These are phyloP conservation scores for Scenedesmus sp. DNA, from an alignment of 163 green algal genomes.

Conservation along the genomic window DNA sequence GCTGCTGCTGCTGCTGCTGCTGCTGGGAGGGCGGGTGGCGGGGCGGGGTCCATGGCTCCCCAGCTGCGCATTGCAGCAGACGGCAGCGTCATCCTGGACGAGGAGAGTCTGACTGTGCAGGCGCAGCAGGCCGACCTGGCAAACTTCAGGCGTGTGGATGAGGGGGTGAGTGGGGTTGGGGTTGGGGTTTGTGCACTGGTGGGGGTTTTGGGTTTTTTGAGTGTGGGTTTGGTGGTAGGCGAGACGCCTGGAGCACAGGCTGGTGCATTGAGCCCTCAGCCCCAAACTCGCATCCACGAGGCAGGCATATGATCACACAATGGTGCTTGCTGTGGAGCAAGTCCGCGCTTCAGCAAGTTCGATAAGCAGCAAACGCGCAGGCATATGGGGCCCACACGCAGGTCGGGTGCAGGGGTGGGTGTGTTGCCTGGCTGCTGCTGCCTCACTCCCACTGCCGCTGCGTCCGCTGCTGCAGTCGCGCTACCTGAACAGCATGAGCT, in stretches of 20 bases:
- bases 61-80: conserved; percentile 62
- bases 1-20: background rate
- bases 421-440: background rate
- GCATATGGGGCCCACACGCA: no score
- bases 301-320: no score
- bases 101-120: conserved; percentile 54
- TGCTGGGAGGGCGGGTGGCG: background rate
- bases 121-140: conserved; percentile 59
- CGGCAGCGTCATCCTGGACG: conserved; percentile 58
- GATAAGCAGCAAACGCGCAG: no score
- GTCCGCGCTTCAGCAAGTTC: no score
- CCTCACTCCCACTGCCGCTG: background rate
- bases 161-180: conserved; percentile 47
- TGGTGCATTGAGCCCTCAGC: no score
- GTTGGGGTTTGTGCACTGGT: background rate
- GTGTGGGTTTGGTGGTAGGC: no score
- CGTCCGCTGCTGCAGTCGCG: background rate
- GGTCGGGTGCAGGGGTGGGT: conserved; percentile 60
- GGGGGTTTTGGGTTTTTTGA: background rate
- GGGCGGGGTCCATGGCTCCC: conserved; percentile 4
- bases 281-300: no score
- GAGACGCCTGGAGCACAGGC: no score
- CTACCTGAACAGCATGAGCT: conserved; percentile 25
- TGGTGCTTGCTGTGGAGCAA: no score
- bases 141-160: conserved; percentile 61